Evolutionary conservation across 2,329 filamentous ascomycete species (phyloP).

Genomic region (Penicillium expansum): DNA sequence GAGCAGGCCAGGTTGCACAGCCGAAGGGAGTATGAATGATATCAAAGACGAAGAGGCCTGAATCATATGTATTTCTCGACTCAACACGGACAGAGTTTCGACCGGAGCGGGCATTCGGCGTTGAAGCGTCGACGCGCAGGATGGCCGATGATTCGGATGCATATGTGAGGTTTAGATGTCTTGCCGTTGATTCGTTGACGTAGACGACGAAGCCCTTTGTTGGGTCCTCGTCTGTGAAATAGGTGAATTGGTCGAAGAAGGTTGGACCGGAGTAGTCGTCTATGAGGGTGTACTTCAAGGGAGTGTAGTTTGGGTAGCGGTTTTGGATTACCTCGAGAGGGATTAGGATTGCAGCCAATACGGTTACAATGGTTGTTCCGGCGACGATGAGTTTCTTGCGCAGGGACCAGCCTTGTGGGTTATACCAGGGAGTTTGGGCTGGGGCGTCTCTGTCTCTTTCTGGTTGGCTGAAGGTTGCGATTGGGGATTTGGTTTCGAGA

Average conservation of each 20-base stretch:
- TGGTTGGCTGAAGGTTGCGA: slow-evolving; percentile 13
- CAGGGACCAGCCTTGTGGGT: slow-evolving; percentile 55
- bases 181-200: slow-evolving; percentile 32
- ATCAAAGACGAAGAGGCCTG: slow-evolving; percentile 67
- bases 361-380: slow-evolving; percentile 38
- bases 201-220: slow-evolving; percentile 49
- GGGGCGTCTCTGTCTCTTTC: neutral
- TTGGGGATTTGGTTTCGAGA: slow-evolving; percentile 19
- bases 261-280: slow-evolving; percentile 42
- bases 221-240: slow-evolving; percentile 46
- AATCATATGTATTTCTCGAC: slow-evolving; percentile 59
- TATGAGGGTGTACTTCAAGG: slow-evolving; percentile 40
- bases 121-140: slow-evolving; percentile 60
- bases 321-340: slow-evolving; percentile 39
- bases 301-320: slow-evolving; percentile 46
- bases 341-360: slow-evolving; percentile 52
- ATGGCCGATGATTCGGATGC: slow-evolving; percentile 55
- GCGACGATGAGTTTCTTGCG: slow-evolving; percentile 50
- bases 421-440: slow-evolving; percentile 38
- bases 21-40: slow-evolving; percentile 62
- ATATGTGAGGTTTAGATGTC: slow-evolving; percentile 58
- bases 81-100: slow-evolving; percentile 63
- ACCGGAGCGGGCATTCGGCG: slow-evolving; percentile 57
- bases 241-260: slow-evolving; percentile 50
- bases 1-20: slow-evolving; percentile 63